These are phyloP conservation scores for Ceratocystis alfenasii DNA, from an alignment of 2,329 filamentous ascomycete species.

Conservation along the genomic window DNA sequence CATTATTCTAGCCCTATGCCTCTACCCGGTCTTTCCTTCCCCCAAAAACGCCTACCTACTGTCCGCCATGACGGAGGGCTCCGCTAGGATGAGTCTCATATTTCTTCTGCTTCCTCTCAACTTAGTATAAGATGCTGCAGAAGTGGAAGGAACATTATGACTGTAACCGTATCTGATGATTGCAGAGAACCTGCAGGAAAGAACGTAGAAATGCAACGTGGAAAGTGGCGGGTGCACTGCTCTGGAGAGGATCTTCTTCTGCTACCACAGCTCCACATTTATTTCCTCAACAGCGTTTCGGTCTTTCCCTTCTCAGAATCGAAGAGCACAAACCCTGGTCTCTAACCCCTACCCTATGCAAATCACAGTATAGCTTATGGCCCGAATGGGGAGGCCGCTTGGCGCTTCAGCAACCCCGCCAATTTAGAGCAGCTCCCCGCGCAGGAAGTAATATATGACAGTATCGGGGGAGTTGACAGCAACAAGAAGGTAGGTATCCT, in stretches of 20 bases:
- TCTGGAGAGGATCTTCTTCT: neutral
- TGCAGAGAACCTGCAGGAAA: conserved; percentile 1
- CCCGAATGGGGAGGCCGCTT: neutral
- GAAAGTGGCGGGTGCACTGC: conserved; percentile 5
- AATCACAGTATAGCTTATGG: neutral
- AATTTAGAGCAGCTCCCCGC: conserved; percentile 1
- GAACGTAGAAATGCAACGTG: neutral
- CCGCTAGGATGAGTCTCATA: neutral
- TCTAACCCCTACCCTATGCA: neutral
- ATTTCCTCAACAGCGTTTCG: neutral
- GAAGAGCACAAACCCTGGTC: neutral
- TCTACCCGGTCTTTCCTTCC: conserved; percentile 9
- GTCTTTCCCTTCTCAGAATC: neutral
- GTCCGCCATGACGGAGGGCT: conserved; percentile 2
- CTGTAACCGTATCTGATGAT: neutral
- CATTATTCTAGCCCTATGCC: conserved; percentile 13
- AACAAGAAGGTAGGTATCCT: neutral
- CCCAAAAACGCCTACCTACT: neutral
- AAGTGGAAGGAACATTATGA: conserved; percentile 1
- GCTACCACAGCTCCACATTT: neutral
- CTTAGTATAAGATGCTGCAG: neutral
- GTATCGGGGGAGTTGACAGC: neutral
- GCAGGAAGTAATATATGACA: neutral
- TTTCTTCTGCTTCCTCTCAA: neutral
- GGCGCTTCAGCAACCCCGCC: neutral